phyloP scores from a whole-genome alignment of 2,329 filamentous ascomycete genomes.

The Penicillium psychrosexuale region DNA sequence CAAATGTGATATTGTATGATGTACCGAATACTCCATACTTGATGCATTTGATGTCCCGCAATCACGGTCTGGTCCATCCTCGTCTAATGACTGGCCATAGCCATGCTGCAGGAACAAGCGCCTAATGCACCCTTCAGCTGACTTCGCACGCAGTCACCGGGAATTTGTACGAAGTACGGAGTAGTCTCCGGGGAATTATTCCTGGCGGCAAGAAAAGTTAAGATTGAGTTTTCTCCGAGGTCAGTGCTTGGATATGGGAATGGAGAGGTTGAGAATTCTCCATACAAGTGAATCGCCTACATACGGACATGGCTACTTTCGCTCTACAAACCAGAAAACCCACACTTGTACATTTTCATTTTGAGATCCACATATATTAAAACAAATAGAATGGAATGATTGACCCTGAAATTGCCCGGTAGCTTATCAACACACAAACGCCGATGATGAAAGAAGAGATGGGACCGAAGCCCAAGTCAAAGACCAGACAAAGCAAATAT shows the following conservation, averaged over 20 bases:
- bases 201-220: neutral
- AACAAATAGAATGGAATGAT: constrained; percentile 16
- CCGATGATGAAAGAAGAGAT: constrained; percentile 18
- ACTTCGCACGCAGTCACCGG: constrained; percentile 6
- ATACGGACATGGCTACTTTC: neutral
- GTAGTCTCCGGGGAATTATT: neutral
- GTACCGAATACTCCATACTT: neutral
- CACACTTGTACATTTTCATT: neutral
- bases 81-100: constrained; percentile 14
- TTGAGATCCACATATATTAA: constrained; percentile 5
- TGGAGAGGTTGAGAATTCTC: neutral
- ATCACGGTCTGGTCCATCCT: constrained; percentile 18
- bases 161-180: neutral
- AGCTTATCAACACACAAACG: constrained; percentile 24
- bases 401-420: constrained; percentile 15
- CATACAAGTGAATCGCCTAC: neutral
- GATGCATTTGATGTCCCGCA: neutral
- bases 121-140: constrained; percentile 32
- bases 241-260: neutral
- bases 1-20: neutral
- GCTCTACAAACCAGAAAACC: neutral
- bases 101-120: constrained; percentile 32
- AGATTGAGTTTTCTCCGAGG: neutral
- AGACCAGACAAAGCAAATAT: neutral
- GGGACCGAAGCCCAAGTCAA: neutral